Conservation (phyloP, 192 early-diverging fungal species). For the Funneliformis geosporum region DNA sequence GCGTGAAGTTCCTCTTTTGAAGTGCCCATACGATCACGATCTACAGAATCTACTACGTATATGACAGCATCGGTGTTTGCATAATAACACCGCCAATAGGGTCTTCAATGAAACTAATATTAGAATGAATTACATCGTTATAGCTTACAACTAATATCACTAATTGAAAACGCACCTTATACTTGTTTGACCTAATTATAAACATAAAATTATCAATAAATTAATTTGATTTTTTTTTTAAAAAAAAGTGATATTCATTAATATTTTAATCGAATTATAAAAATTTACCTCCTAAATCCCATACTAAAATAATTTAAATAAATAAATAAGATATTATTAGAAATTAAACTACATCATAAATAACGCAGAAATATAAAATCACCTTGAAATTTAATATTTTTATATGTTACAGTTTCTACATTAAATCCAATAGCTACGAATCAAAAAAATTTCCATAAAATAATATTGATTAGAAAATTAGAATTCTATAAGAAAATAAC, state of each 20-base stretch:
- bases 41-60: slow-evolving; percentile 94
- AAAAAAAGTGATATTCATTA: background rate
- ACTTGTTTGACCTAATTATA: slow-evolving; percentile 39
- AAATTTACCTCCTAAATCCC: slow-evolving; percentile 35
- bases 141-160: background rate
- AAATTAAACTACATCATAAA: too few species aligned
- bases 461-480: too few species aligned
- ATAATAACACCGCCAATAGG: slow-evolving; percentile 99
- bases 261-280: background rate
- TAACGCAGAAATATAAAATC: slow-evolving; percentile 33
- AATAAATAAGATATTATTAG: too few species aligned
- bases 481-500: background rate
- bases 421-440: slow-evolving; percentile 73
- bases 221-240: background rate
- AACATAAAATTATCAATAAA: background rate
- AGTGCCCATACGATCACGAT: slow-evolving; percentile 85
- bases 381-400: slow-evolving; percentile 99
- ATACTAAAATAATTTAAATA: too few species aligned
- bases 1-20: slow-evolving; percentile 87
- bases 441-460: background rate
- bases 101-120: slow-evolving; percentile 43
- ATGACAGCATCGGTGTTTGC: slow-evolving; percentile 98
- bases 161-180: slow-evolving; percentile 45
- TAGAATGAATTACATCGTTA: background rate
- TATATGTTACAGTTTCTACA: slow-evolving; percentile 93